Evolutionary conservation across 2,329 filamentous ascomycete genomes (phyloP), one percentile per base, ranked within the genome.

Genomic region (Zymoseptoria passerinii): DNA sequence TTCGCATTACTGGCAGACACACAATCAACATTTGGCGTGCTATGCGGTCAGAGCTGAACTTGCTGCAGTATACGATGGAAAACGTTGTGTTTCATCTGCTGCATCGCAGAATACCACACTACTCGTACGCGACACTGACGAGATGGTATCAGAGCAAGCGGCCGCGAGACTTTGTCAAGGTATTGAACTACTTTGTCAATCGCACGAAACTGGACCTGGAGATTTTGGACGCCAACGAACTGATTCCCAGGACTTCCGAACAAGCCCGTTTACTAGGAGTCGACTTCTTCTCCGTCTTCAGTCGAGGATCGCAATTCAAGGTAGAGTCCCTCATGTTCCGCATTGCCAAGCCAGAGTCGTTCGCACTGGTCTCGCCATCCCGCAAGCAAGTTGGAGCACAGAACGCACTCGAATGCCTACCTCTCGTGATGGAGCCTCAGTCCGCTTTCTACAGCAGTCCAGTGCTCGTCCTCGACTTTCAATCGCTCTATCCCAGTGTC

Each of bases 321-420:
- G 94, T 99, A 48, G 94, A 99, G 74, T 96, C 92, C 1, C 86
- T 96, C 67, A 97, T 99, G 94, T 96, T 97, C 69, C 85, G 94
- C 50, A 96, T 99, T 66, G 92, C 94, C 50, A 99, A 99, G 71
- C 92, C 94, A 0, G 94, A 99, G 72, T 96, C 94, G 66, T 95
- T 94, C 67, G 78, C 97, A 7, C 80, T 99, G 0, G 83, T 95
- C 1, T 97, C 92, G 6, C 94, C 94, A 0, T 95, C 87, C 71
- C 83, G 87, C 62, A 92, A 91, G 72, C 94, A 99, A 72, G 92
- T 97, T 1, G 92, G 92, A 2, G 84, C 87, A 27, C 94, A 99
- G 70, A 97, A 97, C 70, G 92, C 94, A 0, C 80, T 97, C 0
- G 94, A 97, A 71, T 97, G 94, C 70, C 77, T 97, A 16, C 94